Conservation (phyloP, 2,329 filamentous ascomycete genomes). For the Aspergillaceae sp. region DNA sequence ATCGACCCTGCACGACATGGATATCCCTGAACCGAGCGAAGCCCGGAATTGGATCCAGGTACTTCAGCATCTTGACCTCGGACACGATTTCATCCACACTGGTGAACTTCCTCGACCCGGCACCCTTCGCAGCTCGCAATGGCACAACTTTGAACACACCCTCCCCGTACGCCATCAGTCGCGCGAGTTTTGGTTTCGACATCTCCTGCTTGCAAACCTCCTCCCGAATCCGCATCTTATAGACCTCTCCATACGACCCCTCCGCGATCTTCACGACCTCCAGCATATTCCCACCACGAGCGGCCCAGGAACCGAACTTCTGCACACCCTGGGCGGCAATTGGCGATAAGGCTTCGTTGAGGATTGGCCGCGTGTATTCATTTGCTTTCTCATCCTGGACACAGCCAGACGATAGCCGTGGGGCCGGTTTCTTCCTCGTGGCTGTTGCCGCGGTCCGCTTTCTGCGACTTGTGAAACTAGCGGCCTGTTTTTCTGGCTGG, state of each 20-base stretch:
- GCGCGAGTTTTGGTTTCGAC: slow-evolving; percentile 30
- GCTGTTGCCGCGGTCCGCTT: slow-evolving; percentile 1
- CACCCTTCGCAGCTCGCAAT: slow-evolving; percentile 32
- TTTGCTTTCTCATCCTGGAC: slow-evolving; percentile 26
- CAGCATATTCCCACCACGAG: slow-evolving; percentile 29
- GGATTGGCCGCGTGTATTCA: slow-evolving; percentile 28
- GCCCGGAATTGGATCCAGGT: slow-evolving; percentile 51
- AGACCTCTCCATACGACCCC: slow-evolving; percentile 59
- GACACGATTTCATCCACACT: slow-evolving; percentile 43
- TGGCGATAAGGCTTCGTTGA: slow-evolving; percentile 29
- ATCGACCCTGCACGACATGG: slow-evolving; percentile 49
- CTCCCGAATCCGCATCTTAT: slow-evolving; percentile 43
- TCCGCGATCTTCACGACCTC: slow-evolving; percentile 55
- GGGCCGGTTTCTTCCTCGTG: slow-evolving; percentile 12
- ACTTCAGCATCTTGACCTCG: slow-evolving; percentile 46
- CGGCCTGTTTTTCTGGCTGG: not conserved
- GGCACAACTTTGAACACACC: slow-evolving; percentile 44
- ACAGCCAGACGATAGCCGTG: slow-evolving; percentile 24
- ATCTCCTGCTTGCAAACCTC: slow-evolving; percentile 26
- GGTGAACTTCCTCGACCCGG: slow-evolving; percentile 36
- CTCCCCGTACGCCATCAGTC: slow-evolving; percentile 31
- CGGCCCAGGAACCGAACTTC: slow-evolving; percentile 32
- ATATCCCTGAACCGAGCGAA: slow-evolving; percentile 55
- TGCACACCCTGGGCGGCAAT: slow-evolving; percentile 29
- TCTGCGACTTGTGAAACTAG: slow-evolving; percentile 1